Percentiles rank a stretch among this genome's conserved stretches.
These are phyloP conservation scores for Phytophthora colocasiae DNA, from an alignment of 352 stramenopile genomes.

Conservation along the genomic window DNA sequence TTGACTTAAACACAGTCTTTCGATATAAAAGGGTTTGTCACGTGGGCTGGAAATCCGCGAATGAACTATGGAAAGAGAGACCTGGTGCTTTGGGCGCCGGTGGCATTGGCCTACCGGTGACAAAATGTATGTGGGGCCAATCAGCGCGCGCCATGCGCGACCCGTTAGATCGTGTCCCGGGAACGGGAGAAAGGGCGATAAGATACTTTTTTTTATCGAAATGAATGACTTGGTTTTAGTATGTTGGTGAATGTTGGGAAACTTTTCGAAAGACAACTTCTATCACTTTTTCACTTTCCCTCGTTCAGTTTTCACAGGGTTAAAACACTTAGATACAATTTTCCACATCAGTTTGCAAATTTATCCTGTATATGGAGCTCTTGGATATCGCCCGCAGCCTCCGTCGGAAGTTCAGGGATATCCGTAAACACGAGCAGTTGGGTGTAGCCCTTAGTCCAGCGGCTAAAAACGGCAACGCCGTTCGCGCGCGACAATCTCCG, in stretches of 20 bases:
- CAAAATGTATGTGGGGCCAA: constrained; percentile 28
- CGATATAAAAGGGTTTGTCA: constrained; percentile 19
- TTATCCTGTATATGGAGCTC: no score
- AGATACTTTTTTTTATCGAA: constrained; percentile 31
- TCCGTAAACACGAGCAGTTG: not conserved
- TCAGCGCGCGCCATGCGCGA: constrained; percentile 15
- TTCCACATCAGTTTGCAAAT: not conserved
- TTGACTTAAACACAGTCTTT: constrained; percentile 7
- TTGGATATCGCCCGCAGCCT: not conserved
- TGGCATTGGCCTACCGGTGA: constrained; percentile 20
- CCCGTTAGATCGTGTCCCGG: constrained; percentile 36
- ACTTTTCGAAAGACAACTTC: constrained; percentile 11
- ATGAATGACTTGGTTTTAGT: constrained; percentile 5
- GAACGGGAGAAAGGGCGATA: constrained; percentile 33
- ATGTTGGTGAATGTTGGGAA: constrained; percentile 7
- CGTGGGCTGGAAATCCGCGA: constrained; percentile 37
- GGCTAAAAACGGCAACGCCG: not conserved
- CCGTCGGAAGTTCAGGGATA: no score
- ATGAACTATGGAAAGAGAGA: constrained; percentile 37
- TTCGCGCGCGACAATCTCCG: constrained; percentile 7
- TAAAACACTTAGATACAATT: not conserved
- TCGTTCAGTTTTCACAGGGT: not conserved
- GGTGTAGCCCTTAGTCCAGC: constrained; percentile 6
- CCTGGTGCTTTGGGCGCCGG: not conserved
- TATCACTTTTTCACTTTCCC: constrained; percentile 4